Evolutionary conservation across 805 yeast species (phyloP).

Genomic region (Starmerella floricola): DNA sequence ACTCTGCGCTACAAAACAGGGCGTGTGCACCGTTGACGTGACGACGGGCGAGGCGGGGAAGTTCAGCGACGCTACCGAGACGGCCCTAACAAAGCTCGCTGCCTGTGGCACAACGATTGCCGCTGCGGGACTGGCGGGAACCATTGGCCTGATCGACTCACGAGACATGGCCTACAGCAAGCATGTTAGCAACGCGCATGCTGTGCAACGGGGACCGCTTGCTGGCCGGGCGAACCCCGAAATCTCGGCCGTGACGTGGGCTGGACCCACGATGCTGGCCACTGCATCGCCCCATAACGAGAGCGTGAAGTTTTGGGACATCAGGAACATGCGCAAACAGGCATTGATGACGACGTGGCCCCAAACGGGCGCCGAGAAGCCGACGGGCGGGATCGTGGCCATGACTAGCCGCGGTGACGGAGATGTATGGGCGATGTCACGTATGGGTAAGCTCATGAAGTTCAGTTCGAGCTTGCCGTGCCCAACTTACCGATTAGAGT

Average conservation of each 20-base stretch:
- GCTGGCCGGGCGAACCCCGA: constrained; percentile 3
- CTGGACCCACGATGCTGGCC: constrained; percentile 15
- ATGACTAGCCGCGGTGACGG: constrained; percentile 1
- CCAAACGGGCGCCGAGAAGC: neutral
- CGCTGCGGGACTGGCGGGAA: neutral
- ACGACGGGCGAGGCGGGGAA: too few species aligned
- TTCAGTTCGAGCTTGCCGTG: neutral
- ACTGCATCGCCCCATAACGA: constrained; percentile 18
- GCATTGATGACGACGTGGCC: constrained; percentile 3
- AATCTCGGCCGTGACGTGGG: constrained; percentile 22
- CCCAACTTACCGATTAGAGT: constrained; percentile 6
- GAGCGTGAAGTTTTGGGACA: constrained; percentile 25
- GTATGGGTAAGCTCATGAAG: constrained; percentile 14
- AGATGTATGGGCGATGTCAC: constrained; percentile 22
- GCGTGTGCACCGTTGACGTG: too few species aligned
- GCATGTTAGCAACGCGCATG: constrained; percentile 5
- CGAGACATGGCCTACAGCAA: constrained; percentile 1
- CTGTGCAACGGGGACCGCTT: constrained; percentile 4
- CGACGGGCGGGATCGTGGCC: neutral
- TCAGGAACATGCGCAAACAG: constrained; percentile 15
- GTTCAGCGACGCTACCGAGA: too few species aligned
- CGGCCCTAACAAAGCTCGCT: too few species aligned
- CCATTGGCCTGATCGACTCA: constrained; percentile 7
- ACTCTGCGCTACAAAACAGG: too few species aligned
- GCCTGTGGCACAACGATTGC: constrained; percentile 1